Conservation (phyloP, 345 rosid genomes). For the Draba incana region DNA sequence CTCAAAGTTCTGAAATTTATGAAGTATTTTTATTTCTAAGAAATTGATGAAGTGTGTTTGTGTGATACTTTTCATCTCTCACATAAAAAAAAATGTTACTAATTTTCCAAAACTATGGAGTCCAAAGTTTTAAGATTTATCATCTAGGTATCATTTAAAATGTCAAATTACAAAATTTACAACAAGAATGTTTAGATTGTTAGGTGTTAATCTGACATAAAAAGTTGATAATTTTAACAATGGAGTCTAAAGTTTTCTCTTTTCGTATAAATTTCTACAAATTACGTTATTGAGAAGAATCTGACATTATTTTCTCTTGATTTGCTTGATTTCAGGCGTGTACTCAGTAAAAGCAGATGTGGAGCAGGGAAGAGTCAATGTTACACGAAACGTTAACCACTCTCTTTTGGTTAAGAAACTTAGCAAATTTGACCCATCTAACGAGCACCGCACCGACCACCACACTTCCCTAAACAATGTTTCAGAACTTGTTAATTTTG, state of each 20-base stretch:
- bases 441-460: too few relatives aligned
- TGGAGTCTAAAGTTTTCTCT: not conserved
- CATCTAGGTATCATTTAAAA: not conserved
- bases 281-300: not conserved
- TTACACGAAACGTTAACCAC: constrained; percentile 82
- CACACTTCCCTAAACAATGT: too few relatives aligned
- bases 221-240: constrained; percentile 10
- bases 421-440: constrained; percentile 74
- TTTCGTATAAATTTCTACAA: not conserved
- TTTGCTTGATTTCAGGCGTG: constrained; percentile 57
- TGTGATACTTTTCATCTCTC: not conserved
- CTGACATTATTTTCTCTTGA: constrained; percentile 20
- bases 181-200: not conserved
- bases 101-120: not conserved
- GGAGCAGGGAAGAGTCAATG: constrained; percentile 87
- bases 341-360: constrained; percentile 63
- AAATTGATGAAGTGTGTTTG: constrained; percentile 8
- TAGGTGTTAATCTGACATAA: not conserved
- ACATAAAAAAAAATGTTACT: constrained; percentile 5
- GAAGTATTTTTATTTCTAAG: not conserved
- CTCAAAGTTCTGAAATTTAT: not conserved
- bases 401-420: constrained; percentile 71
- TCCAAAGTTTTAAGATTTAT: constrained; percentile 22
- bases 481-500: too few relatives aligned
- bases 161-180: not conserved